A percentile compares a stretch with the other conserved stretches of the same genome.
phyloP scores from a whole-genome alignment of 2,329 filamentous ascomycete species.

The Pseudocercospora fuligena region DNA sequence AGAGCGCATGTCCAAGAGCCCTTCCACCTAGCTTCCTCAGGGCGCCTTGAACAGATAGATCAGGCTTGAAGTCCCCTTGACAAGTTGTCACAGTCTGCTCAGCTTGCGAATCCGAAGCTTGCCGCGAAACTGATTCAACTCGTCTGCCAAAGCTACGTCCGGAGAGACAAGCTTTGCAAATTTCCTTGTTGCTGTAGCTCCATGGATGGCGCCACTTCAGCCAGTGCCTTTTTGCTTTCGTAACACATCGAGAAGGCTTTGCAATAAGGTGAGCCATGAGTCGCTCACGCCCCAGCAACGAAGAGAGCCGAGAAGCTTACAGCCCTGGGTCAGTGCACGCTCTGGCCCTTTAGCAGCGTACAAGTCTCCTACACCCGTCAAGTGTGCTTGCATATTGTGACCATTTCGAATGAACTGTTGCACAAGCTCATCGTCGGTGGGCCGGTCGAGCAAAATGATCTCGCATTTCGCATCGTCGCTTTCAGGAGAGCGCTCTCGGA shows the following conservation, averaged over 20 bases:
- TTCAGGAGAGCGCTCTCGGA: background rate
- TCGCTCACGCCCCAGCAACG: conserved; percentile 27
- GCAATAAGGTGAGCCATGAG: conserved; percentile 15
- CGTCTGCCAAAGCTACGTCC: too few relatives aligned
- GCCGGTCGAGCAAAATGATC: conserved; percentile 60
- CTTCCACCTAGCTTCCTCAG: too few relatives aligned
- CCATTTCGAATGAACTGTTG: conserved; percentile 61
- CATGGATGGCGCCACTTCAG: background rate
- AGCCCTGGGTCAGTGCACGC: conserved; percentile 46
- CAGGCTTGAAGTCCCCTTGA: too few relatives aligned
- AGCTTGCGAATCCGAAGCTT: too few relatives aligned
- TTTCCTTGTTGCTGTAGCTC: too few relatives aligned
- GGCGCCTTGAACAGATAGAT: too few relatives aligned
- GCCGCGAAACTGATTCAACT: too few relatives aligned
- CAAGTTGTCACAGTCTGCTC: too few relatives aligned
- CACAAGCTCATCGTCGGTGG: conserved; percentile 63
- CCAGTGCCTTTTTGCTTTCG: background rate
- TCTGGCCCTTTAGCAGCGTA: conserved; percentile 45
- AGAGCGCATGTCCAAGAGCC: too few relatives aligned
- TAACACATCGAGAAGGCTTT: conserved; percentile 13
- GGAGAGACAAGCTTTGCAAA: too few relatives aligned
- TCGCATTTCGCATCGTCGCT: conserved; percentile 23
- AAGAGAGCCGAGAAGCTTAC: conserved; percentile 40
- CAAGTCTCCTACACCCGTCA: conserved; percentile 60
- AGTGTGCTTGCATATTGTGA: conserved; percentile 54